These are phyloP conservation scores for Hypericum androsaemum DNA, from an alignment of 345 rosid genomes.

Conservation along the genomic window DNA sequence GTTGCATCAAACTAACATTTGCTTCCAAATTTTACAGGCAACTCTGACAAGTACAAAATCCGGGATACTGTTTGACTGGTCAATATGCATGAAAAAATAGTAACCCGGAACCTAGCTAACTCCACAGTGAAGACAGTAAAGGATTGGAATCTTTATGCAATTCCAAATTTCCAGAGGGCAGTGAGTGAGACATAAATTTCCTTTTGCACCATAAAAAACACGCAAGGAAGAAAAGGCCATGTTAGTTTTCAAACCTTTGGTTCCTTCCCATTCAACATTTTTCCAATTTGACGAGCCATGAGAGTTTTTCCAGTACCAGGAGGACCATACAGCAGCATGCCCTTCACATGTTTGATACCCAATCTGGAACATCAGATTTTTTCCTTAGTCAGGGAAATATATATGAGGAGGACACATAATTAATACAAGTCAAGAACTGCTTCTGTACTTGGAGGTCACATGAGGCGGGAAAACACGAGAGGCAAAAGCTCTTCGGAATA, in stretches of 20 bases:
- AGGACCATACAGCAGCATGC: slow-evolving; percentile 95
- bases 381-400: slow-evolving; percentile 14
- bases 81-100: no score
- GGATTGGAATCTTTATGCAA: no score
- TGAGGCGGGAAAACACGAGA: slow-evolving; percentile 98
- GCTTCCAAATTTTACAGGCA: no score
- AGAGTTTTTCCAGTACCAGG: slow-evolving; percentile 99
- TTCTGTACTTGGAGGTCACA: slow-evolving; percentile 72
- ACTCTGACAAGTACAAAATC: no score
- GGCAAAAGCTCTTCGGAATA: slow-evolving; percentile 98
- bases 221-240: not conserved
- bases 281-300: slow-evolving; percentile 99
- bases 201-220: not conserved
- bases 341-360: slow-evolving; percentile 98
- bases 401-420: slow-evolving; percentile 3
- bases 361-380: slow-evolving; percentile 48
- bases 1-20: no score
- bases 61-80: no score
- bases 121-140: no score
- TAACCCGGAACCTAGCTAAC: no score
- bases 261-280: slow-evolving; percentile 93
- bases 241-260: slow-evolving; percentile 60
- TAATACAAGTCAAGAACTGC: slow-evolving; percentile 14
- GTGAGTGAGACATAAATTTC: no score
- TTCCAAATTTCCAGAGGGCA: no score